Base-by-base conservation (phyloP, 352 stramenopile species). In the Phytophthora palmivora region DNA sequence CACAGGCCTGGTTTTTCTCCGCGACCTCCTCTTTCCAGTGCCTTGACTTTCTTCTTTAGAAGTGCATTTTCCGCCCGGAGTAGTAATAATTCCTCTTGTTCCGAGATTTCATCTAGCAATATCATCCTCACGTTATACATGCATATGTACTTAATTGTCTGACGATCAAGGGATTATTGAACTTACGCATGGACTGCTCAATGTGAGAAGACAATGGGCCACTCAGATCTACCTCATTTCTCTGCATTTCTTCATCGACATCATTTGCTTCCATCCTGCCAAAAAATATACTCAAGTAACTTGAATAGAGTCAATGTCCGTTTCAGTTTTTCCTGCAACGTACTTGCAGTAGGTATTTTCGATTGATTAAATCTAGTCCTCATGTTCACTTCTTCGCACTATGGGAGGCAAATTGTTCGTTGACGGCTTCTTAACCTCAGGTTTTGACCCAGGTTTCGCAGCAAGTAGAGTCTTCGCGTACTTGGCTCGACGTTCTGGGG, bases 1-100 rank as follows among this genome's bases (percentile, higher is more conserved):
- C 70, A 87, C 70, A 58, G 18, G 16, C 58, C 58, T 34, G 71
- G 46, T 45, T 86, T 89, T 14, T 87, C 76, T 6, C 77, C 74
- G 9, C 77, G 76, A 1, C 47, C 62, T 3, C 58, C 56, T 39
- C 73, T 82, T 70, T 91, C 80, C 8, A 89, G 62, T 18, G 84
- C 76, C 51, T 87, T 87, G 18, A 94, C 45, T 63, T 91, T 91
- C 41, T 88, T 89, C 45, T 76, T 80, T 11, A 94, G 54, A 15
- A 92, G 54, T 3, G 70, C 56, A 51, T 94, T 94, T 51, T 94
- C 85, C 15, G 79, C 65, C 10, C 82, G 69, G 4, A 92, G 72
- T 4, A 84, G 52, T 28, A 58, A 45, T 4, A 92, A 41, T 22
- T 91, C 82, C 6, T 86, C 79, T 21, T 79, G 60, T 14, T 65